Evolutionary conservation across 2,329 filamentous ascomycete species (phyloP), one percentile per base, ranked within the genome.

Genomic region (Simplicillium aogashimaense): DNA sequence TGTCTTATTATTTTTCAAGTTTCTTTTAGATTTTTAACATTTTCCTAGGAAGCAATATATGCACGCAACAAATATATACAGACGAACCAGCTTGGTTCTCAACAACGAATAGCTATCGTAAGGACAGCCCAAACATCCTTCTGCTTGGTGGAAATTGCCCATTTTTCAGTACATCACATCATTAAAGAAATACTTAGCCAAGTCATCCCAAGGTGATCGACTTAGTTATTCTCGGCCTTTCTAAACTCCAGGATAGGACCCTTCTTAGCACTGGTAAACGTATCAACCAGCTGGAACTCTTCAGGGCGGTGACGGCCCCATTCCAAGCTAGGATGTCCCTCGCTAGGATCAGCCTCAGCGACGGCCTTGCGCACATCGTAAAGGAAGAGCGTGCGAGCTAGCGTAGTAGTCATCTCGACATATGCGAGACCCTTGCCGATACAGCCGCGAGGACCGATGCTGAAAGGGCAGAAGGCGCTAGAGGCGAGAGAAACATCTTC

Each of bases 401-500:
- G 56, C 2, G 78, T 74, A 5, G 75, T 71, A 38, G 65, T 74
- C 70, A 84, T 74, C 64, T 85, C 81, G 35, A 74, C 68, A 50
- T 84, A 82, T 2, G 80, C 80, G 35, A 84, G 59, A 1, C 72
- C 71, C 66, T 85, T 86, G 0, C 82, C 83, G 40, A 86, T 83
- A 53, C 83, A 87, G 2, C 80, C 80, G 10, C 82, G 64, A 0
- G 81, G 77, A 0, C 83, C 83, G 45, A 85, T 65, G 35, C 74
- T 79, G 50, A 87, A 87, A 2, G 86, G 82, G 46, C 81, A 86
- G 60, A 85, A 90, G 1, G 84, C 84, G 29, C 68, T 70, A 38
- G 81, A 73, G 2, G 83, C 81, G 5, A 65, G 53, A 3, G 67
- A 63, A 2, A 76, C 62, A 39, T 76, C 72, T 2, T 69, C 66